These are phyloP conservation scores for Calonectria pseudoturangicola DNA, from an alignment of 2,329 filamentous ascomycete species.

Conservation along the genomic window DNA sequence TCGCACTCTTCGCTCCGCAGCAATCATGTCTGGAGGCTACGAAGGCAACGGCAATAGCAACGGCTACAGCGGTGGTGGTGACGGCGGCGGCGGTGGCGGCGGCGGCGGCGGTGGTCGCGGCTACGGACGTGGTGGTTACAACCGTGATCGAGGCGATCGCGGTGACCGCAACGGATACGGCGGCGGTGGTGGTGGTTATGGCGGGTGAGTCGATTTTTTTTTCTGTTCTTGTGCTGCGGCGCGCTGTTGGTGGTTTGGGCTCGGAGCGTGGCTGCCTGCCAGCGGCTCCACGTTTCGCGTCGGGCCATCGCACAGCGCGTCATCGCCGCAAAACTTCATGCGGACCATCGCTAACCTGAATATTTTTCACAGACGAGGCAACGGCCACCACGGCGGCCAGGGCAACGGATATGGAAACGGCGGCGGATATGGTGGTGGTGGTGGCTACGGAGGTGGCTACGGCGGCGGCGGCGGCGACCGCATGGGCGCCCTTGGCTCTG, in stretches of 20 bases:
- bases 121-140: constrained; percentile 60
- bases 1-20: constrained; percentile 40
- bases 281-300: constrained; percentile 32
- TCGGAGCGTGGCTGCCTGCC: constrained; percentile 39
- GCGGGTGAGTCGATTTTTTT: constrained; percentile 59
- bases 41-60: constrained; percentile 45
- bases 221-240: constrained; percentile 31
- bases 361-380: constrained; percentile 66
- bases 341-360: constrained; percentile 59
- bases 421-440: constrained; percentile 60
- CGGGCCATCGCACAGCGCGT: constrained; percentile 39
- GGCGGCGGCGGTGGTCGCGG: constrained; percentile 56
- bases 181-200: constrained; percentile 59
- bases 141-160: constrained; percentile 66
- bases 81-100: constrained; percentile 57
- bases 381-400: constrained; percentile 57
- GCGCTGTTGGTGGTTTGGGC: constrained; percentile 38
- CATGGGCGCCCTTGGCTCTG: constrained; percentile 93
- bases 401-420: constrained; percentile 63
- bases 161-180: constrained; percentile 66
- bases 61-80: constrained; percentile 55
- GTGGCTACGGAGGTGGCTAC: constrained; percentile 61
- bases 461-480: constrained; percentile 88
- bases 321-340: constrained; percentile 29
- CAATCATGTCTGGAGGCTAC: constrained; percentile 67